Conservation (phyloP, 1,139 yeast genomes). For the Wickerhamomyces sp. region DNA sequence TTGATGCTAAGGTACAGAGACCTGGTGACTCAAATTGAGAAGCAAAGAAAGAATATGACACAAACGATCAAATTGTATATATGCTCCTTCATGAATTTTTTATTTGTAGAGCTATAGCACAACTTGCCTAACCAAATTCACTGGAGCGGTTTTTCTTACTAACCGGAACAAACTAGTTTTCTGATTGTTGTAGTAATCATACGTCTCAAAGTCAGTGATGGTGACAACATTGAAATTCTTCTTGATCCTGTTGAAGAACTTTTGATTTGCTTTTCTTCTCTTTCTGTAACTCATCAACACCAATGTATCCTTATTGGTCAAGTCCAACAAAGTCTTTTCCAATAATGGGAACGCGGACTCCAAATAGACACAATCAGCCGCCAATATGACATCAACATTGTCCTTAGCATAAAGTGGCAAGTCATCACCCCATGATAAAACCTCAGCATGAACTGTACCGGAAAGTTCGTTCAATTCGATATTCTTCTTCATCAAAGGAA, state of each 20-base stretch:
- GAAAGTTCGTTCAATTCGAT: conserved; percentile 34
- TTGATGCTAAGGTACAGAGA: conserved; percentile 28
- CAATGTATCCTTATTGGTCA: conserved; percentile 35
- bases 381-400: conserved; percentile 40
- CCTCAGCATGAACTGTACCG: conserved; percentile 33
- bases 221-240: conserved; percentile 33
- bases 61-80: background rate
- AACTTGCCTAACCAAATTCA: too few relatives aligned
- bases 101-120: too few relatives aligned
- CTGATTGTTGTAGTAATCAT: conserved; percentile 25
- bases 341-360: conserved; percentile 48
- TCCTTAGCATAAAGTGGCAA: conserved; percentile 31
- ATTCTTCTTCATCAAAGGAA: conserved; percentile 42
- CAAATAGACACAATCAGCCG: conserved; percentile 54
- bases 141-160: too few relatives aligned
- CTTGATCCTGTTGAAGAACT: conserved; percentile 37
- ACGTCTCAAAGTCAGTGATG: conserved; percentile 23
- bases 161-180: conserved; percentile 39
- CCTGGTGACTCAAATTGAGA: conserved; percentile 3
- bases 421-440: conserved; percentile 44
- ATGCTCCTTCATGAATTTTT: too few relatives aligned
- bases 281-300: conserved; percentile 46
- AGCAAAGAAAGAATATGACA: background rate
- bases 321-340: conserved; percentile 41
- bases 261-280: conserved; percentile 48